Evolutionary conservation across 495 filamentous ascomycete species (phyloP).

Genomic region (Penicillium samsonianum): DNA sequence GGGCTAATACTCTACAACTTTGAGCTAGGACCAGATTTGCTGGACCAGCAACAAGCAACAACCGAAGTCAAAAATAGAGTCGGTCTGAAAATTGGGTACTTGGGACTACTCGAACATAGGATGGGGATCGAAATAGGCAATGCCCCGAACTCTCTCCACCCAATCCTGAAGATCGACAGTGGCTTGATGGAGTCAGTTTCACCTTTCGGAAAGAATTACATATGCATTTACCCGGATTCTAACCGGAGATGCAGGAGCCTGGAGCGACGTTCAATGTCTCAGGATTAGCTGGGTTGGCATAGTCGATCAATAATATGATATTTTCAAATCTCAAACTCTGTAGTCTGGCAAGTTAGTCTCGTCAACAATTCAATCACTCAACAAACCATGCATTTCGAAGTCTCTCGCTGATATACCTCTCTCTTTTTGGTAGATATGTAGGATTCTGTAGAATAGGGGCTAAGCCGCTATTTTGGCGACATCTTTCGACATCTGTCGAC

Average conservation of each 20-base stretch:
- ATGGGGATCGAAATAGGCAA: neutral
- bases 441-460: neutral
- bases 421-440: no score
- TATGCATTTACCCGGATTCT: neutral
- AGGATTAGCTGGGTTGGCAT: neutral
- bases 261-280: neutral
- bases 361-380: no score
- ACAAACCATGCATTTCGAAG: no score
- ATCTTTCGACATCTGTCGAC: neutral
- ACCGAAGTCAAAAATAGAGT: neutral
- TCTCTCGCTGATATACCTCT: no score
- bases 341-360: no score
- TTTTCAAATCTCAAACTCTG: no score
- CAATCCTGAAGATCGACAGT: conserved; percentile 11
- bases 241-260: neutral
- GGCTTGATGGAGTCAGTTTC: conserved; percentile 1
- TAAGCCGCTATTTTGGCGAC: neutral
- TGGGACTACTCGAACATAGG: neutral
- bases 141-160: neutral
- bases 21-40: neutral
- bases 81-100: neutral
- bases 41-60: neutral
- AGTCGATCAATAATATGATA: neutral
- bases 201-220: conserved; percentile 1
- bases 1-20: neutral